A percentile compares a stretch with the other conserved stretches of the same genome.
Evolutionary conservation across 2,329 filamentous ascomycete species (phyloP).

Genomic region (Cryphonectria parasitica): DNA sequence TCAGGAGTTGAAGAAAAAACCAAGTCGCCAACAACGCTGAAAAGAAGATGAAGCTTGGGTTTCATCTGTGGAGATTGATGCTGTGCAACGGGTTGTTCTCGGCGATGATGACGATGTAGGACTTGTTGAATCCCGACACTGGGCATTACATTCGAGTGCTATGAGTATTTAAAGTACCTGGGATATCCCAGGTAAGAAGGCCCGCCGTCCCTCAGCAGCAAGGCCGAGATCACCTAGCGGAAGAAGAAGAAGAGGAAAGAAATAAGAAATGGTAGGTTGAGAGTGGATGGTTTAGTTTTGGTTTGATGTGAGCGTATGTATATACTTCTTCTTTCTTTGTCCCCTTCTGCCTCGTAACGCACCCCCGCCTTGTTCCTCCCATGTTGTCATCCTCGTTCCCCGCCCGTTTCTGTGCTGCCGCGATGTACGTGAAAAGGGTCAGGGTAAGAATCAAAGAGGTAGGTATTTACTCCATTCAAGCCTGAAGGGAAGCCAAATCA

Average conservation of each 20-base stretch:
- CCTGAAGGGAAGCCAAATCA: constrained; percentile 10
- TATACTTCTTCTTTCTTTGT: neutral
- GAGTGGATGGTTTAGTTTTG: constrained; percentile 10
- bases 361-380: neutral
- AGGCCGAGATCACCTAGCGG: too few species aligned
- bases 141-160: neutral
- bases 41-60: neutral
- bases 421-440: neutral
- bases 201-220: too few species aligned
- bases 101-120: neutral
- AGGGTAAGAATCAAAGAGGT: neutral
- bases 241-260: too few species aligned
- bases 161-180: too few species aligned
- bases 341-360: neutral
- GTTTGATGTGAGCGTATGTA: neutral
- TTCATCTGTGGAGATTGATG: neutral
- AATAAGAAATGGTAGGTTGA: neutral
- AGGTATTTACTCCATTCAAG: neutral
- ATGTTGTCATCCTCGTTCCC: neutral
- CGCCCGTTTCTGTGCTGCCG: neutral
- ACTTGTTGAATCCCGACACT: neutral
- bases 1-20: neutral
- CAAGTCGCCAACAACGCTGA: neutral
- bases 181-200: too few species aligned
- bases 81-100: neutral